phyloP scores from a whole-genome alignment of 2,329 filamentous ascomycete genomes.

The Trichoderma citrinoviride region DNA sequence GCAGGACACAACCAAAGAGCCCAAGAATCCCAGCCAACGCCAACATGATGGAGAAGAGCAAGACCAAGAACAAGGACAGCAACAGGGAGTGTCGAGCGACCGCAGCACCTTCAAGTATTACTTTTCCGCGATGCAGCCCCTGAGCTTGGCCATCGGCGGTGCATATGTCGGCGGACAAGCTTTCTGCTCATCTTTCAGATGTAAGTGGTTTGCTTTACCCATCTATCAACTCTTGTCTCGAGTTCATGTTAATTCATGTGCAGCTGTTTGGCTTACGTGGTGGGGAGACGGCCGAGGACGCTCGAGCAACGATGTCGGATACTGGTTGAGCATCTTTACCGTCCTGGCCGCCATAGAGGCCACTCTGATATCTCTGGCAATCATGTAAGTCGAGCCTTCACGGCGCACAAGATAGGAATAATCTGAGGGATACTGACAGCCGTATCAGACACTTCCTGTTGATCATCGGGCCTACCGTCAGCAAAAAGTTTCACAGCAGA shows the following conservation, averaged over 20 bases:
- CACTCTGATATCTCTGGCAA: constrained; percentile 28
- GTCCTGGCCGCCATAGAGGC: constrained; percentile 29
- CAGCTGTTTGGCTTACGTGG: constrained; percentile 35
- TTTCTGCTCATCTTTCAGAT: constrained; percentile 28
- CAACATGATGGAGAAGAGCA: background rate
- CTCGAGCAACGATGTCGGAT: constrained; percentile 29
- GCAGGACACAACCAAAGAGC: background rate
- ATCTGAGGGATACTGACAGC: constrained; percentile 11
- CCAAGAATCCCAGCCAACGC: background rate
- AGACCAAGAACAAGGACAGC: background rate
- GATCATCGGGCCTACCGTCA: constrained; percentile 29
- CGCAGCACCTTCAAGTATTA: constrained; percentile 33
- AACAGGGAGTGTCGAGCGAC: constrained; percentile 26
- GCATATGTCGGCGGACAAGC: constrained; percentile 24
- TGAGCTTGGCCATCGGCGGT: constrained; percentile 26
- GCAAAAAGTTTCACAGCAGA: constrained; percentile 28
- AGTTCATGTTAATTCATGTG: background rate
- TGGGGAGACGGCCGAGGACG: constrained; percentile 33
- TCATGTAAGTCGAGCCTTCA: constrained; percentile 26
- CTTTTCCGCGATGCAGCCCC: constrained; percentile 27
- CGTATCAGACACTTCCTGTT: constrained; percentile 27
- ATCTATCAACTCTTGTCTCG: background rate
- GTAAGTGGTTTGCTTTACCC: constrained; percentile 22
- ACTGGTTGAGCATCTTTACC: constrained; percentile 33
- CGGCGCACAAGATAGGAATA: too few species aligned